Evolutionary conservation across 495 filamentous ascomycete species (phyloP).

Genomic region (Stereocaulon alpinum): DNA sequence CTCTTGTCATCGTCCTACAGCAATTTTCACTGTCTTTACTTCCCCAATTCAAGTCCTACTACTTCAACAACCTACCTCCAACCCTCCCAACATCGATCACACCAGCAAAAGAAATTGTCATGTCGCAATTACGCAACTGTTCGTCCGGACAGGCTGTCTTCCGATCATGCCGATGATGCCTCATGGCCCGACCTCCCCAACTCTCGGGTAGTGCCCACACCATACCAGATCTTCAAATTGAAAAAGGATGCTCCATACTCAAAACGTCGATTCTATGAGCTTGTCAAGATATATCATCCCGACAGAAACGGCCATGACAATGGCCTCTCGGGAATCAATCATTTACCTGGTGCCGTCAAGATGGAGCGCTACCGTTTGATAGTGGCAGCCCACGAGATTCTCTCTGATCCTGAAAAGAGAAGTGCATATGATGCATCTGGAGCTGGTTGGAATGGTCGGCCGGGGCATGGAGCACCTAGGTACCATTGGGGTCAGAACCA

Average conservation of each 20-base stretch:
- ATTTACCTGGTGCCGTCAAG: slow-evolving; percentile 40
- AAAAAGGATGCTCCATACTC: slow-evolving; percentile 56
- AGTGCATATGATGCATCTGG: slow-evolving; percentile 74
- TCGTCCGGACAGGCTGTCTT: background rate
- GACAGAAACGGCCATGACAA: slow-evolving; percentile 53
- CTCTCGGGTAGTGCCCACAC: slow-evolving; percentile 50
- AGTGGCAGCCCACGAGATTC: slow-evolving; percentile 75
- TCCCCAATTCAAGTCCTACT: background rate
- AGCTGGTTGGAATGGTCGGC: slow-evolving; percentile 59
- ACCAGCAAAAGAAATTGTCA: background rate
- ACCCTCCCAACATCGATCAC: background rate
- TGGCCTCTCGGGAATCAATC: slow-evolving; percentile 36
- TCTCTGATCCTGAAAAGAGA: slow-evolving; percentile 72
- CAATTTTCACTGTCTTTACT: slow-evolving; percentile 15
- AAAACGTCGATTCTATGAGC: slow-evolving; percentile 73
- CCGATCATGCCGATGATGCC: slow-evolving; percentile 1
- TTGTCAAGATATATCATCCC: slow-evolving; percentile 94
- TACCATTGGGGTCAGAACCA: slow-evolving; percentile 27
- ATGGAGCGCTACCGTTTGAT: slow-evolving; percentile 82
- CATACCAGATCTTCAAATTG: slow-evolving; percentile 78
- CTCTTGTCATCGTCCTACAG: slow-evolving; percentile 7
- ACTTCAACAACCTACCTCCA: background rate
- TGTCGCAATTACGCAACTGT: slow-evolving; percentile 10
- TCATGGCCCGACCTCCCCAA: slow-evolving; percentile 28
- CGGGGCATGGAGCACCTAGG: slow-evolving; percentile 22